Base-by-base conservation (phyloP, 2,329 filamentous ascomycete species). In the Sordariomycetes sp. region DNA sequence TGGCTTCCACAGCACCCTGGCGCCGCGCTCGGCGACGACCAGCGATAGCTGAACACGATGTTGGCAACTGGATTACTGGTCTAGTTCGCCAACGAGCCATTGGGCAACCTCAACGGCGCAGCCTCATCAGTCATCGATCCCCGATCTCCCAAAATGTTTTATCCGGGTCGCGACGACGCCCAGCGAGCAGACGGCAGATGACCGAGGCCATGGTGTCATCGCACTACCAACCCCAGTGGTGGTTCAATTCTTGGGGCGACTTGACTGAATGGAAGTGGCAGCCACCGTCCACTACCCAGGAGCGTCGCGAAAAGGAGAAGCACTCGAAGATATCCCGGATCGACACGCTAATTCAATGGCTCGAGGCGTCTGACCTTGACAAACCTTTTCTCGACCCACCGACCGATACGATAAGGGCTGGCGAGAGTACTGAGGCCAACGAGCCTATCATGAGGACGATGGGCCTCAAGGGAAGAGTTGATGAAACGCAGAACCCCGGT, bases 201-300 rank as follows among this genome's bases (percentile, higher is more conserved):
- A 69, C 65, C 15, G 70, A 63, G 33, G 50, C 72, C 38, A 55
- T 67, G 35, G 59, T 65, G 18, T 49, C 61, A 16, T 46, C 48
- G 4, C 44, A 54, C 7, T 54, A 53, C 14, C 50, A 59, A 12
- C 58, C 63, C 2, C 47, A 57, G 6, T 75, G 70, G 72, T 58
- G 61, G 0, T 57, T 72, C 30, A 55, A 63, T 10, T 55, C 61
- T 17, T 51, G 63, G 2, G 49, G 61, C 6, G 61, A 66, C 33
- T 47, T 70, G 25, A 62, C 58, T 4, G 51, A 63, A 34, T 72
- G 68, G 68, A 56, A 58, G 30, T 77, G 72, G 72, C 52, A 64
- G 24, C 58, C 71, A 8, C 72, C 72, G 8, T 61, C 51, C 10
- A 38, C 51, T 4, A 41, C 50, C 8, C 44, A 50, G 33, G 37